These are phyloP conservation scores for Botrytis fragariae DNA, from an alignment of 2,329 filamentous ascomycete genomes.

Conservation along the genomic window DNA sequence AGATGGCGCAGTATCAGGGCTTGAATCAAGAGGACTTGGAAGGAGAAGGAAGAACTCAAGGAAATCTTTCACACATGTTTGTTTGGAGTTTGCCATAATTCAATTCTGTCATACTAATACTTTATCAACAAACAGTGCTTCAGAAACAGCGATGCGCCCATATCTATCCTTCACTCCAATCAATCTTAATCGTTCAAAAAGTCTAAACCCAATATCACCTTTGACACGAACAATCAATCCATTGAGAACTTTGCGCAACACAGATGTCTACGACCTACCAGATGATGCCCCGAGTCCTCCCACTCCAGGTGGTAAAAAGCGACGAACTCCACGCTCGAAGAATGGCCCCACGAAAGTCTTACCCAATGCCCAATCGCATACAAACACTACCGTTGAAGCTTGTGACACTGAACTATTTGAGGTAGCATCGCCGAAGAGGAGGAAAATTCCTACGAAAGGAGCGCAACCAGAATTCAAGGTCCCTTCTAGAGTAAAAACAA, in stretches of 20 bases:
- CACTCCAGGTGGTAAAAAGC: constrained; percentile 21
- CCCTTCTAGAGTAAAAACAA: constrained; percentile 1
- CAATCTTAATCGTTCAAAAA: constrained; percentile 17
- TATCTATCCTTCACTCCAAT: constrained; percentile 30
- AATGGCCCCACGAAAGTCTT: constrained; percentile 22
- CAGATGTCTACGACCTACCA: constrained; percentile 25
- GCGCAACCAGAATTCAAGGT: constrained; percentile 13
- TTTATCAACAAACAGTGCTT: background rate
- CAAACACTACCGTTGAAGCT: background rate
- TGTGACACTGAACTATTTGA: background rate
- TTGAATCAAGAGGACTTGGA: background rate
- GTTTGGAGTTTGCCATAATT: background rate
- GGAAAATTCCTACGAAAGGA: constrained; percentile 6
- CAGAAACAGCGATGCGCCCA: background rate
- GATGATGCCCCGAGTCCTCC: constrained; percentile 13
- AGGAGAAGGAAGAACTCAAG: background rate
- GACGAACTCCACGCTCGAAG: constrained; percentile 10
- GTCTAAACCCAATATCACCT: background rate
- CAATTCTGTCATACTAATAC: background rate
- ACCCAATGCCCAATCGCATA: constrained; percentile 16
- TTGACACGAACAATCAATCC: constrained; percentile 24
- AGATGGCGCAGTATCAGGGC: background rate
- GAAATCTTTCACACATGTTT: background rate
- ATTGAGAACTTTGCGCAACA: constrained; percentile 22
- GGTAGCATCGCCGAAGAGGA: constrained; percentile 2